These are phyloP conservation scores for Quillaja saponaria DNA, from an alignment of 306 rosid genomes.

Conservation along the genomic window DNA sequence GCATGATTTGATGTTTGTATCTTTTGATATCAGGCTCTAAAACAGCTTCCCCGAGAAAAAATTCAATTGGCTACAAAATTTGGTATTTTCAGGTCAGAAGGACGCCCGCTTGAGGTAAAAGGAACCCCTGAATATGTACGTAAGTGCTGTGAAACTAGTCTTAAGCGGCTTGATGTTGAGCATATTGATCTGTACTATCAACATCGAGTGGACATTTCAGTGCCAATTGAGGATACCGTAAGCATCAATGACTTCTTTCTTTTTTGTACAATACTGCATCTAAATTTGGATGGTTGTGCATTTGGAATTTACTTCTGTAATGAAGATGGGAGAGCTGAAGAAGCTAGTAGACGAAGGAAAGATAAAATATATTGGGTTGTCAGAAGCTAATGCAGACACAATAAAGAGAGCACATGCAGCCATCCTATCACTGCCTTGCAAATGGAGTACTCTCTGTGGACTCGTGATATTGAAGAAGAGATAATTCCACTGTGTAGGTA, in stretches of 20 bases:
- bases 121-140: slow-evolving; percentile 66
- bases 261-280: background rate
- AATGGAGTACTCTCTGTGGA: slow-evolving; percentile 75
- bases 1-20: too few relatives aligned
- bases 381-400: slow-evolving; percentile 61
- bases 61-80: slow-evolving; percentile 74
- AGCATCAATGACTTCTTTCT: slow-evolving; percentile 29
- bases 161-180: slow-evolving; percentile 44
- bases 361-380: slow-evolving; percentile 58
- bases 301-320: slow-evolving; percentile 21
- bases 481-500: slow-evolving; percentile 72
- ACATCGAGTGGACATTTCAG: slow-evolving; percentile 57
- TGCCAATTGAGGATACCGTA: slow-evolving; percentile 78
- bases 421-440: slow-evolving; percentile 78
- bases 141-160: slow-evolving; percentile 69
- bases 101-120: slow-evolving; percentile 29
- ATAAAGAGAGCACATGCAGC: slow-evolving; percentile 63
- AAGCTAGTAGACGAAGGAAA: slow-evolving; percentile 66
- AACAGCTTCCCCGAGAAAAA: slow-evolving; percentile 64
- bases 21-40: slow-evolving; percentile 53
- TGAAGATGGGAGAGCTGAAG: slow-evolving; percentile 63
- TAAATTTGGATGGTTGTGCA: slow-evolving; percentile 12
- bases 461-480: slow-evolving; percentile 62
- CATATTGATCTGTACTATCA: slow-evolving; percentile 64
- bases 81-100: slow-evolving; percentile 38